Evolutionary conservation across 192 early-diverging fungal genomes (phyloP).

Genomic region (Chytriomyces confervae): DNA sequence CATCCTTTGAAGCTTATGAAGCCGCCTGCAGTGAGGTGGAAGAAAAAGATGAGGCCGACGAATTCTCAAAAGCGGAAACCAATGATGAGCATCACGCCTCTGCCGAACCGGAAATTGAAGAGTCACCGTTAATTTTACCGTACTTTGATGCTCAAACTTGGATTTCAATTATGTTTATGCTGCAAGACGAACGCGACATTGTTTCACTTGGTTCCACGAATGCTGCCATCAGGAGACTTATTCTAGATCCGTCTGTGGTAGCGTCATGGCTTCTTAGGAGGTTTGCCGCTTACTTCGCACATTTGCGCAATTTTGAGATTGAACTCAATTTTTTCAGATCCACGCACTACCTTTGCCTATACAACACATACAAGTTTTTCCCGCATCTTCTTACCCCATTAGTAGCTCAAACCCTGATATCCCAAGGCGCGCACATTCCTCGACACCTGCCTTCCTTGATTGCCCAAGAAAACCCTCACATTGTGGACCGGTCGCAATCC

Average conservation of each 20-base stretch:
- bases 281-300: conserved; percentile 2
- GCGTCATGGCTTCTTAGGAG: conserved; percentile 31
- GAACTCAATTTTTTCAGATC: conserved; percentile 12
- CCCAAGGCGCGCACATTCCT: conserved; percentile 38
- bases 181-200: conserved; percentile 21
- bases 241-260: conserved; percentile 32
- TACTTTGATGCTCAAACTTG: conserved; percentile 11
- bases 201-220: not conserved
- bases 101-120: not conserved
- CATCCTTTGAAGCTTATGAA: not conserved
- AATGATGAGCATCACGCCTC: not conserved
- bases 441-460: conserved; percentile 29
- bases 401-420: conserved; percentile 26
- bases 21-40: not conserved
- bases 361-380: conserved; percentile 25
- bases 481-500: not conserved
- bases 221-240: conserved; percentile 6
- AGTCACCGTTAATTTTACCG: conserved; percentile 3
- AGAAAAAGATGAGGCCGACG: not conserved
- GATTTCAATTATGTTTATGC: conserved; percentile 23
- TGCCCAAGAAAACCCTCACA: conserved; percentile 24
- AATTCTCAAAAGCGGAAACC: not conserved
- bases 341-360: conserved; percentile 32
- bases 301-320: not conserved
- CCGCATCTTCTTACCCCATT: conserved; percentile 19